These are phyloP conservation scores for Citrullus mucosospermus DNA, from an alignment of 306 rosid species.

Conservation along the genomic window DNA sequence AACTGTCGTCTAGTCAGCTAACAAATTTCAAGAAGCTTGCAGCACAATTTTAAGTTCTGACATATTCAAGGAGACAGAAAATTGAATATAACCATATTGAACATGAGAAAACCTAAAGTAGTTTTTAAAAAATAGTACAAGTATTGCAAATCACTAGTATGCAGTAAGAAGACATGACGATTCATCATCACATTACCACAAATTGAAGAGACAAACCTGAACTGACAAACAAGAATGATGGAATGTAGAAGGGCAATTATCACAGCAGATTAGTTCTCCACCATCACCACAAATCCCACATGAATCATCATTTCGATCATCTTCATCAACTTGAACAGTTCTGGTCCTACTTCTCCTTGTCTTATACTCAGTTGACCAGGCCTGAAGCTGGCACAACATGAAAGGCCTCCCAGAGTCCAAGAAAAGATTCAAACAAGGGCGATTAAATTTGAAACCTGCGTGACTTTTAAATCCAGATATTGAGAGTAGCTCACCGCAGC, in stretches of 20 bases:
- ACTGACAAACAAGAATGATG: conserved; percentile 74
- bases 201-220: conserved; percentile 48
- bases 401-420: conserved; percentile 83
- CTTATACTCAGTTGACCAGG: conserved; percentile 96
- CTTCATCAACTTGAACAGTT: conserved; percentile 36
- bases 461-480: conserved; percentile 76
- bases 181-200: conserved; percentile 12
- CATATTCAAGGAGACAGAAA: neutral
- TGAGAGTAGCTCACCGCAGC: conserved; percentile 54
- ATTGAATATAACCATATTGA: neutral
- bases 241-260: conserved; percentile 89
- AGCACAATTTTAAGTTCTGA: neutral
- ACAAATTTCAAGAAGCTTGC: neutral
- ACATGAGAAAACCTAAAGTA: neutral
- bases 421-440: conserved; percentile 85
- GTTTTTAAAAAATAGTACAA: neutral
- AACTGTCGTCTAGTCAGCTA: neutral
- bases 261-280: conserved; percentile 91
- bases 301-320: conserved; percentile 84
- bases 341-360: conserved; percentile 48
- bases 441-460: conserved; percentile 65
- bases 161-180: conserved; percentile 9
- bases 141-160: neutral
- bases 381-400: conserved; percentile 90
- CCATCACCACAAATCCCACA: conserved; percentile 96